Percentiles rank a stretch among this genome's conserved stretches.
Evolutionary conservation across 2,329 filamentous ascomycete species (phyloP).

Genomic region (Dothiorella sarmentorum): DNA sequence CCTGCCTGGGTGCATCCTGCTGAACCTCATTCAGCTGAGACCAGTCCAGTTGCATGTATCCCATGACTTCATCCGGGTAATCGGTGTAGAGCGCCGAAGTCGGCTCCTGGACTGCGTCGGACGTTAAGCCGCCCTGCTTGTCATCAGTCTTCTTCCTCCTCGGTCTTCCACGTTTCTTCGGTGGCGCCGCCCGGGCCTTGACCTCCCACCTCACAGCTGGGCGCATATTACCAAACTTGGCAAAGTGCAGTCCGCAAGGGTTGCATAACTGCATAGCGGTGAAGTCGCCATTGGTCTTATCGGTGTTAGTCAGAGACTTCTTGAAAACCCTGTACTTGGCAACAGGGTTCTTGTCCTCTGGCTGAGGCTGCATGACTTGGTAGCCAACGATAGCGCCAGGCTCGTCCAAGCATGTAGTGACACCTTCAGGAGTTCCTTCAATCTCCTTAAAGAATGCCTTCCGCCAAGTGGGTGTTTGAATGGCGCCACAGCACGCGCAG

Average conservation of each 20-base stretch:
- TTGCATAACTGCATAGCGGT: conserved; percentile 80
- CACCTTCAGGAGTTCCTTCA: conserved; percentile 64
- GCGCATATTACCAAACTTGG: conserved; percentile 80
- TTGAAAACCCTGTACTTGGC: conserved; percentile 72
- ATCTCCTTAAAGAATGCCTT: conserved; percentile 65
- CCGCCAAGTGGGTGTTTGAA: conserved; percentile 94
- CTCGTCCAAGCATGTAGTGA: conserved; percentile 68
- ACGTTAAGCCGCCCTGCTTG: background rate
- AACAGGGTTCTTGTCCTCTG: conserved; percentile 57
- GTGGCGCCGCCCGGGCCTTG: conserved; percentile 33
- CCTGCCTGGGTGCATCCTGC: background rate
- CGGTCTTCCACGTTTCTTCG: conserved; percentile 46
- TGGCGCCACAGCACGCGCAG: conserved; percentile 89
- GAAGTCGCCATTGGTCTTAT: conserved; percentile 59
- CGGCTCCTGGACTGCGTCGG: conserved; percentile 4
- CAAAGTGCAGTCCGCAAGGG: conserved; percentile 92
- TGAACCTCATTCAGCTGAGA: background rate
- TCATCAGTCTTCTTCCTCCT: conserved; percentile 26
- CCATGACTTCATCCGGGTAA: conserved; percentile 11
- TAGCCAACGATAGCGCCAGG: conserved; percentile 58
- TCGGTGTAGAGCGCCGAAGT: conserved; percentile 2
- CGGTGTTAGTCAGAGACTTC: conserved; percentile 65
- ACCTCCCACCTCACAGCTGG: conserved; percentile 76
- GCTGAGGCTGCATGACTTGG: conserved; percentile 28
- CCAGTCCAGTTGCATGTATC: background rate